phyloP scores from a whole-genome alignment of 352 stramenopile species.

The Peronospora belbahrii region DNA sequence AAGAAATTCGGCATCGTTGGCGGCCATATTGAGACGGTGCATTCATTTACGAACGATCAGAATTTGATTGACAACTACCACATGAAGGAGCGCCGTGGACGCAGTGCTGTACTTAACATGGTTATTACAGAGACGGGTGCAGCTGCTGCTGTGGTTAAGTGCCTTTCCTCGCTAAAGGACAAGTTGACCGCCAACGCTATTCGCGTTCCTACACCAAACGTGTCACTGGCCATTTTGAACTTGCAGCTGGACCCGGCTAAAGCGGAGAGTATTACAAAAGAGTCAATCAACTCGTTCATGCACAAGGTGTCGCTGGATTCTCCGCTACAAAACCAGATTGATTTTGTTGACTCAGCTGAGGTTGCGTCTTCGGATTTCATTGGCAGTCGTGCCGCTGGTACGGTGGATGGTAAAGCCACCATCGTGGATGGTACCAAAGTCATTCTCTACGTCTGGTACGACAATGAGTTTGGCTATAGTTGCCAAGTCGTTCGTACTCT shows the following conservation, averaged over 20 bases:
- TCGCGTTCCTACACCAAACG: conserved; percentile 96
- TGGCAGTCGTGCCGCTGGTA: conserved; percentile 59
- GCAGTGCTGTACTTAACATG: conserved; percentile 85
- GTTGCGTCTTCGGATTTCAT: conserved; percentile 82
- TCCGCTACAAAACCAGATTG: conserved; percentile 82
- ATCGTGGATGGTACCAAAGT: conserved; percentile 82
- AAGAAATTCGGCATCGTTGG: conserved; percentile 77
- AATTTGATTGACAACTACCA: conserved; percentile 88
- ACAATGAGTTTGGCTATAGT: conserved; percentile 89
- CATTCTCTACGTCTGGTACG: conserved; percentile 87
- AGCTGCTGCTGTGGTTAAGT: conserved; percentile 77
- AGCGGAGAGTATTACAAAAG: conserved; percentile 45
- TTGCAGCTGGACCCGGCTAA: conserved; percentile 83
- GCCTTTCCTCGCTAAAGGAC: conserved; percentile 89
- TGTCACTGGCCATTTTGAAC: conserved; percentile 97
- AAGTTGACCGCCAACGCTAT: conserved; percentile 99
- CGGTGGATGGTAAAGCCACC: conserved; percentile 78
- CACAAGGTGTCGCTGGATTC: conserved; percentile 77
- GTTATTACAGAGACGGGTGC: conserved; percentile 85
- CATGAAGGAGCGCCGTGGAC: conserved; percentile 79
- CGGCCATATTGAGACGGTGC: conserved; percentile 84
- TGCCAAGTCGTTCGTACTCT: conserved; percentile 80
- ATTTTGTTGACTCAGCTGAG: conserved; percentile 81
- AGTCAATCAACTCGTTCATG: conserved; percentile 74
- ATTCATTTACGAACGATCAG: conserved; percentile 89